These are phyloP conservation scores for Croton setiger DNA, from an alignment of 441 rosid species.

Conservation along the genomic window DNA sequence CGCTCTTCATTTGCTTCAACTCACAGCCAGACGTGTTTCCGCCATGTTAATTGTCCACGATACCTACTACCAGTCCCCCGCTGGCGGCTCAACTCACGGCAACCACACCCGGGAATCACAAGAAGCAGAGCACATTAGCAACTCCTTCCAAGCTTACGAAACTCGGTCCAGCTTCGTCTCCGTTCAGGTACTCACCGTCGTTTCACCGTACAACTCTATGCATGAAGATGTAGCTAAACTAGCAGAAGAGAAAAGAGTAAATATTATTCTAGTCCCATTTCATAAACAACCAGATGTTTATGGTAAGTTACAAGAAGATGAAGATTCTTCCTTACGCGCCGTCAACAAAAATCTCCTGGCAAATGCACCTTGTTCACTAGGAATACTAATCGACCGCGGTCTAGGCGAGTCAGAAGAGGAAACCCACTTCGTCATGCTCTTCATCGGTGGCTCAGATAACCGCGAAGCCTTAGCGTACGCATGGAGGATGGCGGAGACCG, in stretches of 20 bases:
- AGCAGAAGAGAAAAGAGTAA: conserved; percentile 39
- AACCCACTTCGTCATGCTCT: conserved; percentile 32
- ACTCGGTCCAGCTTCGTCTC: conserved; percentile 20
- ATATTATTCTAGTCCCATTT: conserved; percentile 40
- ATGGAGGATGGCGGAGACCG: conserved; percentile 43
- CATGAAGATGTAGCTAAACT: conserved; percentile 46
- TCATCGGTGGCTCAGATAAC: conserved; percentile 46
- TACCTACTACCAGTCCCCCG: not conserved
- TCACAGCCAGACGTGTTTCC: conserved; percentile 42
- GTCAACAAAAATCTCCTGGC: conserved; percentile 40
- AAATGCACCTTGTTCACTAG: conserved; percentile 44
- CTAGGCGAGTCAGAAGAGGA: conserved; percentile 16
- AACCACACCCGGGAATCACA: conserved; percentile 20
- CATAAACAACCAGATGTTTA: conserved; percentile 34
- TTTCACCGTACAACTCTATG: conserved; percentile 51
- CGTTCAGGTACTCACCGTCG: conserved; percentile 43
- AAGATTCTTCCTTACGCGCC: conserved; percentile 27
- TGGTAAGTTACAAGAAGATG: conserved; percentile 27
- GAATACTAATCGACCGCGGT: conserved; percentile 54
- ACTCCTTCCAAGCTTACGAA: conserved; percentile 31
- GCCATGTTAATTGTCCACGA: conserved; percentile 68
- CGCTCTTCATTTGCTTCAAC: conserved; percentile 51
- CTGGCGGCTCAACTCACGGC: not conserved
- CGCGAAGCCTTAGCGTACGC: conserved; percentile 59
- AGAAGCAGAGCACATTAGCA: conserved; percentile 40